Percentiles rank a stretch among this genome's conserved stretches.
Conservation (phyloP, 768 basidiomycete species). For the Leccinellum albellum region DNA sequence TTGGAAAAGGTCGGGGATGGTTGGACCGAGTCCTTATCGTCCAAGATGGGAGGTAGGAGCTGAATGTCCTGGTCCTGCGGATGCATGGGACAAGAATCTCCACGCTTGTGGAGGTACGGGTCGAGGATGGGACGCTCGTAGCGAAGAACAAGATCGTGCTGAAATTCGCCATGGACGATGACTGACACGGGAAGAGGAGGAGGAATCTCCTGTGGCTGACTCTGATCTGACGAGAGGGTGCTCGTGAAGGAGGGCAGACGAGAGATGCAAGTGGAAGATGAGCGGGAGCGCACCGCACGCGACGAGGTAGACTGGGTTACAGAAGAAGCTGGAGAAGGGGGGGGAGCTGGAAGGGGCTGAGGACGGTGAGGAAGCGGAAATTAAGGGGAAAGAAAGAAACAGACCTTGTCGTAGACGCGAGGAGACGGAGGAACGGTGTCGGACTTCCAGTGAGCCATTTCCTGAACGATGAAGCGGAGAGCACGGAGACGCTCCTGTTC, state of each 20-base stretch:
- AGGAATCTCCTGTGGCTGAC: conserved; percentile 23
- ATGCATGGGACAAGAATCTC: conserved; percentile 9
- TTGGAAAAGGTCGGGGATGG: conserved; percentile 29
- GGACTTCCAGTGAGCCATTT: conserved; percentile 31
- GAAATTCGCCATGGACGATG: conserved; percentile 27
- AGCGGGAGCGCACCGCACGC: conserved; percentile 28
- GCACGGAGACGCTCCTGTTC: conserved; percentile 34
- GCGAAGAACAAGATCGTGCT: conserved; percentile 24
- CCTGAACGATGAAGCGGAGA: conserved; percentile 34
- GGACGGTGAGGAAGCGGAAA: not conserved
- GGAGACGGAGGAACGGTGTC: not conserved
- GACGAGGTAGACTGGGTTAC: conserved; percentile 26
- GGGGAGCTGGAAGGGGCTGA: conserved; percentile 20
- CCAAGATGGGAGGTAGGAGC: conserved; percentile 8
- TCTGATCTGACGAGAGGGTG: conserved; percentile 33
- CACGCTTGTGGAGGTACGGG: conserved; percentile 10
- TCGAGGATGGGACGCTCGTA: conserved; percentile 13
- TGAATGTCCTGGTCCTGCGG: conserved; percentile 16
- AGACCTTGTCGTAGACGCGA: conserved; percentile 13
- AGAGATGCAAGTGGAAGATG: conserved; percentile 29
- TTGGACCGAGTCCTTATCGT: conserved; percentile 26
- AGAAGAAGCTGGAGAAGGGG: conserved; percentile 28
- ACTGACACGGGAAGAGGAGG: conserved; percentile 29
- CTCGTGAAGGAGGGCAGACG: conserved; percentile 33
- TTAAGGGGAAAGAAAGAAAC: not conserved